These are phyloP conservation scores for Diutina siamensis DNA, from an alignment of 1,139 yeast species.

Conservation along the genomic window DNA sequence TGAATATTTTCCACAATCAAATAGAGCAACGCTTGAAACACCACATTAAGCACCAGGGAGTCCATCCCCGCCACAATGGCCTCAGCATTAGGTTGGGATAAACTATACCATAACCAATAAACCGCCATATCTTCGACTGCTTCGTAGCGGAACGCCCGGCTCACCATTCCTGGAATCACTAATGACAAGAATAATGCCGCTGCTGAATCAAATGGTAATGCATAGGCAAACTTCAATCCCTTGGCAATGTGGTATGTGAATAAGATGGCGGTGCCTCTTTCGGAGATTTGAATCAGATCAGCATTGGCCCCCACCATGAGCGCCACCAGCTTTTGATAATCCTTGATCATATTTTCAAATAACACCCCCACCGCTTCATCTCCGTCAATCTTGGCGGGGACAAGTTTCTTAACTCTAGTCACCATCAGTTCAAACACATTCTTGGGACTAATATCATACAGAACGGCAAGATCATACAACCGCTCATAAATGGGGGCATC, in stretches of 20 bases:
- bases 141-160: slow-evolving; percentile 15
- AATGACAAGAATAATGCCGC: slow-evolving; percentile 22
- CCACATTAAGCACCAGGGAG: neutral
- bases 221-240: slow-evolving; percentile 11
- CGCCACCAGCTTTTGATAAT: slow-evolving; percentile 21
- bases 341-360: slow-evolving; percentile 24
- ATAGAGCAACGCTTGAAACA: slow-evolving; percentile 23
- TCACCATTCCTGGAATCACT: slow-evolving; percentile 27
- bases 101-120: slow-evolving; percentile 32
- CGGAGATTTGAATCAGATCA: slow-evolving; percentile 18
- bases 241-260: slow-evolving; percentile 17
- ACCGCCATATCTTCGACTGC: slow-evolving; percentile 21
- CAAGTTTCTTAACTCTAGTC: neutral
- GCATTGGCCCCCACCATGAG: slow-evolving; percentile 19
- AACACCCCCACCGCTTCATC: slow-evolving; percentile 18
- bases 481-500: slow-evolving; percentile 25
- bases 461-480: slow-evolving; percentile 39
- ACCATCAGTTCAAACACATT: slow-evolving; percentile 21
- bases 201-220: slow-evolving; percentile 22
- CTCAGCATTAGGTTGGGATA: slow-evolving; percentile 19
- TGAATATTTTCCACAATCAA: slow-evolving; percentile 12
- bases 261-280: slow-evolving; percentile 21
- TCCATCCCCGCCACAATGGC: slow-evolving; percentile 18
- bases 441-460: slow-evolving; percentile 52
- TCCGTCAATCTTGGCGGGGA: neutral